Percentiles rank a stretch among this genome's conserved stretches.
phyloP scores from a whole-genome alignment of 768 basidiomycete species.

The Panaeolus cyanescens region DNA sequence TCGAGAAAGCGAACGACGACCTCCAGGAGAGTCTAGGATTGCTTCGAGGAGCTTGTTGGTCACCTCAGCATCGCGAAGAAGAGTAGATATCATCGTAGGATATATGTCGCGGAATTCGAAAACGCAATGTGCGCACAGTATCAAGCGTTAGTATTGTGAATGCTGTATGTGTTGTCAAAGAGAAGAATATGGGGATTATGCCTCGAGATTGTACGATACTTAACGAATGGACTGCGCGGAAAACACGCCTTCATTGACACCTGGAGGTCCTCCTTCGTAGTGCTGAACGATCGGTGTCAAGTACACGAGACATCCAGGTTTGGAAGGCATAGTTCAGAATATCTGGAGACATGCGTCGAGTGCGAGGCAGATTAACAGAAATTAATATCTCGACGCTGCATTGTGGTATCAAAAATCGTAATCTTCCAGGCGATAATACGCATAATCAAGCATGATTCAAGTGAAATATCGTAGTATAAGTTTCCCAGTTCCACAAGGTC shows the following conservation, averaged over 20 bases:
- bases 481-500: background rate
- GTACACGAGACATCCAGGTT: constrained; percentile 23
- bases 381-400: constrained; percentile 17
- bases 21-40: constrained; percentile 57
- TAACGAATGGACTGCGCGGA: constrained; percentile 40
- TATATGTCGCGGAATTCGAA: constrained; percentile 34
- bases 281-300: constrained; percentile 32
- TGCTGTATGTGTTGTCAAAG: constrained; percentile 34
- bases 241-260: constrained; percentile 39
- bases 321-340: constrained; percentile 12
- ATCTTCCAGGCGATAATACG: background rate
- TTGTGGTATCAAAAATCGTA: constrained; percentile 5
- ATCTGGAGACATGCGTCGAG: constrained; percentile 20
- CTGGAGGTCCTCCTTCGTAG: constrained; percentile 21
- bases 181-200: constrained; percentile 38
- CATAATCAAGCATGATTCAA: background rate
- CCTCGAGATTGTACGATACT: constrained; percentile 33
- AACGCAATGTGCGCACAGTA: background rate
- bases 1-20: constrained; percentile 67
- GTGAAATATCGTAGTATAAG: background rate
- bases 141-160: background rate
- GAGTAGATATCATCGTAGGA: constrained; percentile 51
- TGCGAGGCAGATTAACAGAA: constrained; percentile 25
- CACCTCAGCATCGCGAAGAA: constrained; percentile 66
- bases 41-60: constrained; percentile 50